These are phyloP conservation scores for Aquanectria penicillioides DNA, from an alignment of 2,329 filamentous ascomycete species.

Conservation along the genomic window DNA sequence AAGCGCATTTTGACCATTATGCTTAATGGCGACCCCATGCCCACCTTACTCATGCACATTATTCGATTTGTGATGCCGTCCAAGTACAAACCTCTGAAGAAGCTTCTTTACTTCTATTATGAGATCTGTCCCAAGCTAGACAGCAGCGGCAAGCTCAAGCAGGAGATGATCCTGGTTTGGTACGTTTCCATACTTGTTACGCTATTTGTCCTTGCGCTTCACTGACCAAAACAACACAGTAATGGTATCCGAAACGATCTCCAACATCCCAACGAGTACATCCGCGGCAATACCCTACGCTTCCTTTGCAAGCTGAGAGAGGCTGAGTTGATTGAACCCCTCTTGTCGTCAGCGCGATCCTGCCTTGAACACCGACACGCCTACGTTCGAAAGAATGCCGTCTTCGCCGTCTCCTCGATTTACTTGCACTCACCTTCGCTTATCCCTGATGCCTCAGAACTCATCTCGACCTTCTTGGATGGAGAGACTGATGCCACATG, in stretches of 20 bases:
- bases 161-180: slow-evolving; percentile 99
- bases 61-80: slow-evolving; percentile 99
- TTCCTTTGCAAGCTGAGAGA: slow-evolving; percentile 97
- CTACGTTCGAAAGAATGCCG: slow-evolving; percentile 98
- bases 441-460: slow-evolving; percentile 94
- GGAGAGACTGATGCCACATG: slow-evolving; percentile 93
- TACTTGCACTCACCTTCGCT: slow-evolving; percentile 89
- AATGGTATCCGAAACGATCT: slow-evolving; percentile 98
- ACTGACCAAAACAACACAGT: slow-evolving; percentile 58
- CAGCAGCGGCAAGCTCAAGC: slow-evolving; percentile 91
- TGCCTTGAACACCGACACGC: slow-evolving; percentile 97
- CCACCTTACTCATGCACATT: slow-evolving; percentile 97
- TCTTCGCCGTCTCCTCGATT: slow-evolving; percentile 93
- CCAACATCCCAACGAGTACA: slow-evolving; percentile 98
- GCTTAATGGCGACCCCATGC: slow-evolving; percentile 98
- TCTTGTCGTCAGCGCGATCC: slow-evolving; percentile 88
- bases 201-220: not conserved
- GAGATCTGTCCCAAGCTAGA: slow-evolving; percentile 98
- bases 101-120: slow-evolving; percentile 98
- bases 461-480: slow-evolving; percentile 89
- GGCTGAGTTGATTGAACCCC: slow-evolving; percentile 93
- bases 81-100: slow-evolving; percentile 96
- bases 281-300: slow-evolving; percentile 95
- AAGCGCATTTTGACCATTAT: slow-evolving; percentile 96
- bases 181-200: slow-evolving; percentile 50